Evolutionary conservation across 192 early-diverging fungal genomes (phyloP), one percentile per base, ranked within the genome.

Genomic region (Kappamyces sp.): DNA sequence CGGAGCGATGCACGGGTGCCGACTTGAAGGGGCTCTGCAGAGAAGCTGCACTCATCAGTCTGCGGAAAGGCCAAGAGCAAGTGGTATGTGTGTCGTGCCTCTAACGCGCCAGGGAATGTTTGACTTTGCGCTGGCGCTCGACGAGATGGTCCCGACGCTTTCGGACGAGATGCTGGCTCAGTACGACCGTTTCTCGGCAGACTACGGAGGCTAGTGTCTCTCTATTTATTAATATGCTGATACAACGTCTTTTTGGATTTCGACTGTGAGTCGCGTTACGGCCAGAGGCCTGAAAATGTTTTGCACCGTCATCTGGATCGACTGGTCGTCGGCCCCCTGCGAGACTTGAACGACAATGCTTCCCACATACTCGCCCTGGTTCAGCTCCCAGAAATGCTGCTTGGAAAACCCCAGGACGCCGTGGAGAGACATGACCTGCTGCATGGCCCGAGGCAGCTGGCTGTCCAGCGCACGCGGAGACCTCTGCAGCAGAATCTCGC

Each of bases 1-100:
- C 86, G 10, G 78, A 74, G n/a, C 61, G 73, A n/a, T 92, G 74
- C 65, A 87, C 84, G 13, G 89, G 89, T 13, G 90, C 90, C 2
- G 90, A 93, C 66, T 48, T 93, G 49, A 76, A 86, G 48, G 74
- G 66, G 7, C 43, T 86, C 31, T 86, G 84, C 60, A 60, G 82
- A 5, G 84, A 86, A 60, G 82, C 84, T 1, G 78, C 78, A n/a
- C 65, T 86, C 53, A 61, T 54, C 33, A 69, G 71, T 13, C 46
- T 85, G 53, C 44, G 80, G 33, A 65, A 62, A 5, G 39, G 47
- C 8, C 40, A 50, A 31, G 60, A 52, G 41, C 54, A 40, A 3
- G 54, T 40, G 48, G 15, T 9, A 12, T 9, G 9, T 51, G 55
- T 0, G 66, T 15, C 32, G 31, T 50, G 8, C 63, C 72, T 44